These are phyloP conservation scores for Lonicera japonica DNA, from an alignment of 129 eudicot genomes.

Conservation along the genomic window DNA sequence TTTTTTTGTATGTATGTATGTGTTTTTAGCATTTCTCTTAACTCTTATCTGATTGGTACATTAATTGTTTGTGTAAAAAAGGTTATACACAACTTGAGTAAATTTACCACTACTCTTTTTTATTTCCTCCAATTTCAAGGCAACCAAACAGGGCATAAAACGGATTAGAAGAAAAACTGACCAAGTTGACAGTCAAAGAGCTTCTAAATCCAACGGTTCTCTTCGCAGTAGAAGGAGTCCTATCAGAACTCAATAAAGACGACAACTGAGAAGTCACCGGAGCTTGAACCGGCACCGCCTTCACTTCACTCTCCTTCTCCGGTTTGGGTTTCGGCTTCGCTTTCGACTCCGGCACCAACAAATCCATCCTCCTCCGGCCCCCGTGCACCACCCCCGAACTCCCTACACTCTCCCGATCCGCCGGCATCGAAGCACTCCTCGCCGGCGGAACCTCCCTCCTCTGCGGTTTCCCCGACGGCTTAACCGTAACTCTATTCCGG, in stretches of 20 bases:
- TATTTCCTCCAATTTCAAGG: too few relatives aligned
- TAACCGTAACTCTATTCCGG: slow-evolving; percentile 52
- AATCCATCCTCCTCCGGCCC: slow-evolving; percentile 8
- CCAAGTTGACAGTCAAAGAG: slow-evolving; percentile 41
- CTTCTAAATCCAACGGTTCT: slow-evolving; percentile 18
- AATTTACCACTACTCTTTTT: too few relatives aligned
- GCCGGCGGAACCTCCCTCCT: slow-evolving; percentile 7
- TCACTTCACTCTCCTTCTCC: slow-evolving; percentile 35
- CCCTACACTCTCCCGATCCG: slow-evolving; percentile 14
- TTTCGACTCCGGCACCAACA: slow-evolving; percentile 13
- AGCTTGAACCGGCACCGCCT: slow-evolving; percentile 34
- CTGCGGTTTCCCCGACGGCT: slow-evolving; percentile 40
- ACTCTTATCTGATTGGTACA: background rate
- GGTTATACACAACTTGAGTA: too few relatives aligned
- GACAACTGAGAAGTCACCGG: slow-evolving; percentile 25
- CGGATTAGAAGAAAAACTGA: slow-evolving; percentile 12
- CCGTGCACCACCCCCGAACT: slow-evolving; percentile 11
- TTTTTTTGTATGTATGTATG: too few relatives aligned
- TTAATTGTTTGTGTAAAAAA: too few relatives aligned
- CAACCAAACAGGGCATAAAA: background rate
- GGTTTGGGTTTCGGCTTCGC: slow-evolving; percentile 21
- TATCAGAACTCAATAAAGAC: slow-evolving; percentile 26
- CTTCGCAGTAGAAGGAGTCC: slow-evolving; percentile 11
- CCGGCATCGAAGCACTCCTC: slow-evolving; percentile 39
- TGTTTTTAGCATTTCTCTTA: too few relatives aligned